These are phyloP conservation scores for Citrullus colocynthis DNA, from an alignment of 306 rosid species.

Conservation along the genomic window DNA sequence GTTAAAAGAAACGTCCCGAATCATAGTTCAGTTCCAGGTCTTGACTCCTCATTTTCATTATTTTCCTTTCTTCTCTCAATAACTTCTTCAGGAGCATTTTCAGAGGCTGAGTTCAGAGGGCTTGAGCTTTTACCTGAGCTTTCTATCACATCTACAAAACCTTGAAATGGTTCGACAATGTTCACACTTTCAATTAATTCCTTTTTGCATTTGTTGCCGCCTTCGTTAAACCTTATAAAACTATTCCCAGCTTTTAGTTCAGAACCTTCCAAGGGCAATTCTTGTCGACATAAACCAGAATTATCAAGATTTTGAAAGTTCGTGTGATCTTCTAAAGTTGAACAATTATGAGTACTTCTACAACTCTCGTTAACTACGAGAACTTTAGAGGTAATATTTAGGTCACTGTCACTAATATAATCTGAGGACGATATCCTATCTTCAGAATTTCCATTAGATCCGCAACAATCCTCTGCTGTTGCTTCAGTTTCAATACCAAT, in stretches of 20 bases:
- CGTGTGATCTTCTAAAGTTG: not conserved
- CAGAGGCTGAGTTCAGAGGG: not conserved
- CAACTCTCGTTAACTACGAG: not conserved
- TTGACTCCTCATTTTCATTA: not conserved
- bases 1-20: not conserved
- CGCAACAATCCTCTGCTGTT: constrained; percentile 4
- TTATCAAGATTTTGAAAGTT: not conserved
- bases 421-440: constrained; percentile 12
- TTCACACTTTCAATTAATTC: not conserved
- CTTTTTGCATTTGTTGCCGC: not conserved
- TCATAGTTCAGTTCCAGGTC: not conserved
- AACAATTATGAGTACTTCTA: not conserved
- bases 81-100: not conserved
- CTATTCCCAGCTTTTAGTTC: not conserved
- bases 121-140: not conserved
- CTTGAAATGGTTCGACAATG: not conserved
- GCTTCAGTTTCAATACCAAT: constrained; percentile 9
- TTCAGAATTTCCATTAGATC: not conserved
- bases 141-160: not conserved
- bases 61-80: not conserved
- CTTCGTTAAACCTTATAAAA: not conserved
- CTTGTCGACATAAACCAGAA: constrained; percentile 2
- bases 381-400: not conserved
- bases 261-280: not conserved
- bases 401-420: not conserved